These are phyloP conservation scores for Suillus variegatus DNA, from an alignment of 768 basidiomycete genomes.

Conservation along the genomic window DNA sequence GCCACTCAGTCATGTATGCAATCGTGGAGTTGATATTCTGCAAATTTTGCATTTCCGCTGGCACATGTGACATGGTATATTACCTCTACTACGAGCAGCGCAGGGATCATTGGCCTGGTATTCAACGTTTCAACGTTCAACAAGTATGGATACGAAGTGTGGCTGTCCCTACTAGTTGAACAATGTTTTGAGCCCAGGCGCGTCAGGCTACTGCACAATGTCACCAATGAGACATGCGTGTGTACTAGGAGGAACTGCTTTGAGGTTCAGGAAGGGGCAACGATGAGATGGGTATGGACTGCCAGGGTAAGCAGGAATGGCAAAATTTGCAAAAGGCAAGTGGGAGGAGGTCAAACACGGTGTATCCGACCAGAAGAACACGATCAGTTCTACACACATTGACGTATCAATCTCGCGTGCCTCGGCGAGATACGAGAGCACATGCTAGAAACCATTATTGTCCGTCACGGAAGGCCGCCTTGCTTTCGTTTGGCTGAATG, in stretches of 20 bases:
- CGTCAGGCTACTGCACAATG: conserved; percentile 67
- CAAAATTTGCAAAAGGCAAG: conserved; percentile 37
- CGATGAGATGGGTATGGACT: conserved; percentile 81
- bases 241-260: conserved; percentile 52
- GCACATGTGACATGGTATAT: conserved; percentile 38
- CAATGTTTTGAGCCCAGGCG: conserved; percentile 71
- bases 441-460: conserved; percentile 81
- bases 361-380: conserved; percentile 43
- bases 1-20: conserved; percentile 7
- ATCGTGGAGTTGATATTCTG: conserved; percentile 38
- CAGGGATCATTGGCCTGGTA: conserved; percentile 72
- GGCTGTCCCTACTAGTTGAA: conserved; percentile 53
- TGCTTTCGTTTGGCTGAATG: conserved; percentile 68
- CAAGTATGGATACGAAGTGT: conserved; percentile 68
- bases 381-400: conserved; percentile 87
- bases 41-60: conserved; percentile 33
- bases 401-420: conserved; percentile 82
- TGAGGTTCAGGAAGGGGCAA: conserved; percentile 79
- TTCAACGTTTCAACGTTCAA: conserved; percentile 73
- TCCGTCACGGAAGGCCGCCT: conserved; percentile 83
- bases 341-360: background rate
- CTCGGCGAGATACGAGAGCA: conserved; percentile 82
- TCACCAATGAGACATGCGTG: conserved; percentile 68
- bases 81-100: conserved; percentile 62
- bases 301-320: conserved; percentile 89